A percentile compares a stretch with the other conserved stretches of the same genome.
Evolutionary conservation across 805 yeast genomes (phyloP).

Genomic region (Zygoascus bituminiphila): DNA sequence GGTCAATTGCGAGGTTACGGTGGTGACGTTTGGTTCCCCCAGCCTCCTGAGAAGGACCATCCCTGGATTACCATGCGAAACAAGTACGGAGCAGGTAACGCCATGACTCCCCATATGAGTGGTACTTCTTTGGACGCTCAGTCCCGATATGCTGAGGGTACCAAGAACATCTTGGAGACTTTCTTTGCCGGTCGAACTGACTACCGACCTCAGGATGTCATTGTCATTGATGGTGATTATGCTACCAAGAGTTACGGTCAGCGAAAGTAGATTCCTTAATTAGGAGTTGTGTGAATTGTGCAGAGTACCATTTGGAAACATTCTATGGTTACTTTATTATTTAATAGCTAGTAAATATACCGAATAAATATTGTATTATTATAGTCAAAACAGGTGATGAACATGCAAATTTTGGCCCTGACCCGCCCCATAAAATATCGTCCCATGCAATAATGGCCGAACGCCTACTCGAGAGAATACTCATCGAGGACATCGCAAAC

Average conservation of each 20-base stretch:
- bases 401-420: no score
- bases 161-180: constrained; percentile 52
- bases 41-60: constrained; percentile 69
- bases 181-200: constrained; percentile 55
- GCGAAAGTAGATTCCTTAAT: constrained; percentile 7
- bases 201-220: constrained; percentile 69
- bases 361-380: no score
- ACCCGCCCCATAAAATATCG: no score
- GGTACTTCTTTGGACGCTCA: constrained; percentile 81
- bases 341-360: no score
- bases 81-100: constrained; percentile 66
- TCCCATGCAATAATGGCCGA: neutral
- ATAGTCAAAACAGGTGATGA: no score
- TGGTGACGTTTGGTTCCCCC: constrained; percentile 82
- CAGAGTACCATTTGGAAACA: neutral
- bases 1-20: constrained; percentile 75
- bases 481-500: constrained; percentile 39
- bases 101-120: constrained; percentile 77
- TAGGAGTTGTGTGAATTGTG: no score
- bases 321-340: no score
- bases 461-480: constrained; percentile 32
- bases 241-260: constrained; percentile 66
- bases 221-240: constrained; percentile 62
- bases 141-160: constrained; percentile 62
- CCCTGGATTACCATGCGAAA: constrained; percentile 70